These are phyloP conservation scores for Bolboschoenus planiculmis DNA, from an alignment of 176 grass and related monocot species.

Conservation along the genomic window DNA sequence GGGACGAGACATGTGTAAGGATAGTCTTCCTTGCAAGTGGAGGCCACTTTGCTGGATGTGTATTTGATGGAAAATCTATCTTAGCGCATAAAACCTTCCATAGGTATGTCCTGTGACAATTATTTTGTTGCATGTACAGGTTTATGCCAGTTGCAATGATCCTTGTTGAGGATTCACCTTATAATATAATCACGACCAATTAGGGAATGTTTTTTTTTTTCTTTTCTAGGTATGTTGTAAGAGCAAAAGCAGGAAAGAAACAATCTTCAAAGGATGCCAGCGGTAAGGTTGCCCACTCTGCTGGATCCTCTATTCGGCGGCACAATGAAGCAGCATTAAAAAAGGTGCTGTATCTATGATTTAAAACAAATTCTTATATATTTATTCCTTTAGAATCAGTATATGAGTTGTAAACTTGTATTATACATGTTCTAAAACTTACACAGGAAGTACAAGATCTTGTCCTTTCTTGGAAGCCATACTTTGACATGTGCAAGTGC, in stretches of 20 bases:
- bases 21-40: constrained; percentile 79
- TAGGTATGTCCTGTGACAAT: constrained; percentile 39
- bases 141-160: neutral
- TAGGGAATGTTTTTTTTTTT: neutral
- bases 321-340: constrained; percentile 90
- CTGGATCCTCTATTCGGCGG: constrained; percentile 76
- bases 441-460: constrained; percentile 82
- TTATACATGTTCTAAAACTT: constrained; percentile 8
- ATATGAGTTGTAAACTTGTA: neutral
- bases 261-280: constrained; percentile 95
- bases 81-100: constrained; percentile 96
- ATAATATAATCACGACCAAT: neutral
- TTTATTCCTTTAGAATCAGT: constrained; percentile 12
- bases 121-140: neutral
- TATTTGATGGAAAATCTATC: constrained; percentile 82
- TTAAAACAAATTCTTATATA: neutral
- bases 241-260: constrained; percentile 90
- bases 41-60: constrained; percentile 87
- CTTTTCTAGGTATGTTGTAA: constrained; percentile 86
- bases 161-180: neutral
- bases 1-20: constrained; percentile 51
- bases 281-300: constrained; percentile 84
- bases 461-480: constrained; percentile 73
- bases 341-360: constrained; percentile 40
- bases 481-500: constrained; percentile 56